Evolutionary conservation across 257 asterid species (phyloP), one percentile per base, ranked within the genome.

Genomic region (Gynochthodes officinalis): DNA sequence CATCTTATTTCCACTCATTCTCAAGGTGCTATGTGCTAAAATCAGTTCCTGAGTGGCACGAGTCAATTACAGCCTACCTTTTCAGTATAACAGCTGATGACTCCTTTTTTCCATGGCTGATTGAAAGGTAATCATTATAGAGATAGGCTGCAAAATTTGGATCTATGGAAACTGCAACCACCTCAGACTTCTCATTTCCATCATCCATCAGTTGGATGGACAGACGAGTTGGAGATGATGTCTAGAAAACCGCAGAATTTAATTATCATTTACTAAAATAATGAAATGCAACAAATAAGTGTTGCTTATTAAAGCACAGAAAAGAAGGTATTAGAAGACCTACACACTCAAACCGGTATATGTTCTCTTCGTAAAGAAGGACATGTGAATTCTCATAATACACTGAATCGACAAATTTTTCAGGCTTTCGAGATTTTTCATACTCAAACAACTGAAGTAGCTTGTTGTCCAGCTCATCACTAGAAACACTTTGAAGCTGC

Each of bases 201-300:
- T 86, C 92, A 75, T 92, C 98, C 96, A 92, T 89, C 89, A 95
- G 78, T 85, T 90, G 99, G 80, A 95, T 86, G 64, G 96, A 87
- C 79, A 95, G 78, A 63, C 74, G 83, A 74, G 90, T 76, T 13
- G 98, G 96, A 66, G 64, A 68, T 44, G 93, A 90, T 35, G 89
- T 82, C 99, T 95, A 69, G 86, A 73, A 73, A 87, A 75, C 76
- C 69, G 84, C 44, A 66, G 48, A 73, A 76, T 73, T 52, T 73
- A 70, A 57, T 80, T 35, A 84, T 78, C 73, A 76, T 64, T 73
- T 72, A 18, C 58, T 49, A 71, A 57, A 75, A 27, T 72, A 27
- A 61, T 55, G 55, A 39, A 13, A 14, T 10, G 21, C 42, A 30
- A 33, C 27, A 59, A 68, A 46, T 33, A 40, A 52, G 62, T 33